Conservation (phyloP, 2,329 filamentous ascomycete species). For the Mollisiaceae sp. region DNA sequence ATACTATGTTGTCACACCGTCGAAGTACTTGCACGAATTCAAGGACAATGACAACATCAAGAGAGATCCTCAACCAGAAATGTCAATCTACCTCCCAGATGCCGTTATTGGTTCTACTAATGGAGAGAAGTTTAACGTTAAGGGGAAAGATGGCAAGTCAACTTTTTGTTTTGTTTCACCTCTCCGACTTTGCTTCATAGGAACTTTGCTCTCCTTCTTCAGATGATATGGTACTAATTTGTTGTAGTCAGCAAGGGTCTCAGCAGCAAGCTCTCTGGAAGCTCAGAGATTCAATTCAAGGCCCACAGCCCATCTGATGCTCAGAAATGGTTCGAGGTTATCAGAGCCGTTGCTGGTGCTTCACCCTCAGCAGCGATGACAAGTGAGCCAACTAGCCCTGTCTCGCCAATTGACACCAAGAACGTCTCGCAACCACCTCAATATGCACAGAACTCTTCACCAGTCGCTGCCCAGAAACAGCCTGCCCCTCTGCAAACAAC, state of each 20-base stretch:
- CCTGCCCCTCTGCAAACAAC: slow-evolving; percentile 35
- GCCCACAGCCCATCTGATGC: slow-evolving; percentile 82
- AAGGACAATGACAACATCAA: slow-evolving; percentile 81
- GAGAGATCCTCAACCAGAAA: slow-evolving; percentile 79
- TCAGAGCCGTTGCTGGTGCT: slow-evolving; percentile 47
- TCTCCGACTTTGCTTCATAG: too few relatives aligned
- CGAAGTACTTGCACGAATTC: slow-evolving; percentile 93
- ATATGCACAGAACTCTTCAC: slow-evolving; percentile 23
- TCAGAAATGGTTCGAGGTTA: slow-evolving; percentile 81
- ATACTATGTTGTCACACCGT: slow-evolving; percentile 90
- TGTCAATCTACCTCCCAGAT: slow-evolving; percentile 91
- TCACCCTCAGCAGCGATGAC: slow-evolving; percentile 6
- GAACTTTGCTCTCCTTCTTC: too few relatives aligned
- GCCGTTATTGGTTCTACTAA: slow-evolving; percentile 74
- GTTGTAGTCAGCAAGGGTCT: slow-evolving; percentile 68
- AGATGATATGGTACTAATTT: too few relatives aligned
- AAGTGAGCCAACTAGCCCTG: slow-evolving; percentile 35
- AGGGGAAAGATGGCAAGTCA: slow-evolving; percentile 77
- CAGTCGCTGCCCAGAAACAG: slow-evolving; percentile 19
- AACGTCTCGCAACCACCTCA: slow-evolving; percentile 27
- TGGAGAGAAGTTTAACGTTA: slow-evolving; percentile 89
- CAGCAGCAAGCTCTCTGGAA: slow-evolving; percentile 79
- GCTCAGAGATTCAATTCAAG: slow-evolving; percentile 84
- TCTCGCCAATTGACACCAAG: slow-evolving; percentile 32
- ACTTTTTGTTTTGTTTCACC: too few relatives aligned